Base-by-base conservation (phyloP, 2,329 filamentous ascomycete genomes). In the Cryphonectria parasitica region DNA sequence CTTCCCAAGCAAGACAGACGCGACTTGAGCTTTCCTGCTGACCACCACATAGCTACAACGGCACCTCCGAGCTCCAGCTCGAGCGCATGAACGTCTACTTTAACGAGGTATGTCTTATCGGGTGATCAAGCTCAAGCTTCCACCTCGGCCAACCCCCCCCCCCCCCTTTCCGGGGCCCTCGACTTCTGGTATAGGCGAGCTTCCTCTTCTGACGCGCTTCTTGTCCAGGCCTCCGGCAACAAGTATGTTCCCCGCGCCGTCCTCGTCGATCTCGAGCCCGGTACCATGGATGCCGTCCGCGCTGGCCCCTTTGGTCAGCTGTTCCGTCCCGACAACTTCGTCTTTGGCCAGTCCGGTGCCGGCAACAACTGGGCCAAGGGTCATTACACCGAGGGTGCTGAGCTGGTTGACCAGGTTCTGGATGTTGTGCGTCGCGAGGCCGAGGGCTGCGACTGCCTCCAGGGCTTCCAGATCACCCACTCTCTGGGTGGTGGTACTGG, bases 361-460 rank as follows among this genome's bases (percentile, higher is more conserved):
- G 96, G 96, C 87, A 99, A 99, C 94, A 98, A 98, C 91, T 99
- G 96, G 96, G 96, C 96, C 85, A 99, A 98, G 92, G 96, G 96
- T 87, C 96, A 99, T 85, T 99, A 99, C 90, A 99, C 96, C 76
- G 96, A 99, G 88, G 96, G 96, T 90, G 96, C 96, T 78, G 96
- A 99, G 88, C 90, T 98, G 75, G 96, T 99, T 77, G 96, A 99
- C 88, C 90, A 98, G 81, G 96, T 99, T 77, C 91, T 99, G 78
- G 96, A 98, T 82, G 96, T 99, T 76, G 95, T 99, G 82, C 96
- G 96, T 82, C 95, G 96, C 80, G 96, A 99, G 89, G 95, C 96
- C 77, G 96, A 99, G 87, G 94, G 93, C 83, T 98, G 96, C 82
- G 96, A 99, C 90, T 98, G 94, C 90, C 95, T 99, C 75, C 96